Evolutionary conservation across 2,329 filamentous ascomycete genomes (phyloP), one percentile per base, ranked within the genome.

Genomic region (Xylariaceae sp.): DNA sequence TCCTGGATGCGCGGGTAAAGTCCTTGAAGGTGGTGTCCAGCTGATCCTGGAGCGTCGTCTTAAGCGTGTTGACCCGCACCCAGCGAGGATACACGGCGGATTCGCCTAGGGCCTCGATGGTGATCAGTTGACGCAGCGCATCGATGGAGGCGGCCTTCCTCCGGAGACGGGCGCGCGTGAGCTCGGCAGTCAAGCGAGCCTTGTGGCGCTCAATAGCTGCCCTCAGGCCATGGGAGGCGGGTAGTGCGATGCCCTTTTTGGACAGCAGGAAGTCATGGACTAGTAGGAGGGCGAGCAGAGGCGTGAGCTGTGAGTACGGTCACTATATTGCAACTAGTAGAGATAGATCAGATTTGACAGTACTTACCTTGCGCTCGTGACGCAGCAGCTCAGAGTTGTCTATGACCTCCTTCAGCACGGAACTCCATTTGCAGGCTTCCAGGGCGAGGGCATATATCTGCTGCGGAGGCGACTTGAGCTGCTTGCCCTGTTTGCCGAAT

Each of bases 361-460:
- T 39, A 39, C 55, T 35, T 73, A 94, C 92, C 85, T 96, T 96
- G 64, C 85, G 87, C 77, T 99, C 94, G 8, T 86, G 76, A n/a
- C 82, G 81, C 41, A 97, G 76, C 41, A 97, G 76, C 2, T 85
- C 88, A 1, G 91, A 83, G 65, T 82, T 85, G 67, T 97, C 91
- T 69, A 99, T 85, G n/a, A 97, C 88, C 69, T 96, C 92, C 69
- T 91, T 91, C 52, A 99, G 76, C 2, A 97, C 80, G 2, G 79
- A 73, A 67, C 92, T 94, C 90, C 93, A 97, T 85, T 96, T 97
- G 66, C 88, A 87, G 1, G 90, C 86, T 74, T 97, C 92, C 18
- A 88, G 83, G 18, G 92, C 88, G 41, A 99, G 79, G 7, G 94
- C 94, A 72, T 94, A 97, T 6, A 97, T 79, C 71, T 95, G 90